Evolutionary conservation across 2,329 filamentous ascomycete genomes (phyloP).

Genomic region (Hymenoscyphus scutula): DNA sequence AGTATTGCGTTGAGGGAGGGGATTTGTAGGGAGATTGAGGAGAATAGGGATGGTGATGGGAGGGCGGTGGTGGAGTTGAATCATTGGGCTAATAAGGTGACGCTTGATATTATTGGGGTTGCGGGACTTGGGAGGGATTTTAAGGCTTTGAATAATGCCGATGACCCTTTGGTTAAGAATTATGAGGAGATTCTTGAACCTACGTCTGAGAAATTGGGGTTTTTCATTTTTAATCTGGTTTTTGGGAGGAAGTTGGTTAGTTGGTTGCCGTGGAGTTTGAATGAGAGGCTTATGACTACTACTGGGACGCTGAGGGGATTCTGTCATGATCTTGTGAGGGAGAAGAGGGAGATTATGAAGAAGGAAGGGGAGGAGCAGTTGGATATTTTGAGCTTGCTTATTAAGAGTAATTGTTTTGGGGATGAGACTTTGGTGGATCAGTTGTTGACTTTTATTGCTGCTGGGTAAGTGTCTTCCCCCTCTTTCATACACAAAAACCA

Average conservation of each 20-base stretch:
- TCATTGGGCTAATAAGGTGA: constrained; percentile 13
- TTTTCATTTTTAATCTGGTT: constrained; percentile 58
- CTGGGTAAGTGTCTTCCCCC: constrained; percentile 46
- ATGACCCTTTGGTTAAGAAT: constrained; percentile 55
- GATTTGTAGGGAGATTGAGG: constrained; percentile 51
- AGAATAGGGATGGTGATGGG: constrained; percentile 32
- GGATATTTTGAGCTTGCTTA: constrained; percentile 77
- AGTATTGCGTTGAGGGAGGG: constrained; percentile 61
- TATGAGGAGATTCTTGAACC: constrained; percentile 57
- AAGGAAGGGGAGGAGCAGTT: constrained; percentile 49
- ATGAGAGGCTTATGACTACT: constrained; percentile 57
- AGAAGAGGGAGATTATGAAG: constrained; percentile 59
- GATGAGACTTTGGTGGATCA: constrained; percentile 79
- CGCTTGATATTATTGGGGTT: constrained; percentile 13
- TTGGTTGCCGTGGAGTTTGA: constrained; percentile 66
- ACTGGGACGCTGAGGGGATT: constrained; percentile 58
- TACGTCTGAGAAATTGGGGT: constrained; percentile 48
- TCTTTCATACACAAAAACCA: no score
- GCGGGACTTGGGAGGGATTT: constrained; percentile 73
- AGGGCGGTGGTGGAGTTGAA: constrained; percentile 52
- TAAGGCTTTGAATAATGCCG: constrained; percentile 57
- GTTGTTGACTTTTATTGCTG: constrained; percentile 83
- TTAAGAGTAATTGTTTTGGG: constrained; percentile 70
- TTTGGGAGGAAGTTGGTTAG: constrained; percentile 59
- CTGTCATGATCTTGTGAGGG: constrained; percentile 64